Evolutionary conservation across 208 protist genomes (phyloP), one percentile per base, ranked within the genome.

Genomic region (Trypanosoma avium): DNA sequence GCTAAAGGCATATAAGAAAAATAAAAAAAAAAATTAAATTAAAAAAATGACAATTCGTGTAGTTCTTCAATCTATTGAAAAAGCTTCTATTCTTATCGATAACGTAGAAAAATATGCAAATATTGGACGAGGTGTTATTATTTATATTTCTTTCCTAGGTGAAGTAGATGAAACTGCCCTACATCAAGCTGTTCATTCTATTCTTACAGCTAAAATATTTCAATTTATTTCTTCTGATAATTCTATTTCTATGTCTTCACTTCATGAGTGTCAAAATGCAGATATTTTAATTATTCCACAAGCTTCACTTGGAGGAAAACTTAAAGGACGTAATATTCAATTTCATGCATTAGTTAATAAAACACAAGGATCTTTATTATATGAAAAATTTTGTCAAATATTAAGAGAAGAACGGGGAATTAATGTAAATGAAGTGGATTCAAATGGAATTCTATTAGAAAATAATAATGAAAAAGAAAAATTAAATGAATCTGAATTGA

Each of bases 211-310:
- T 19, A 84, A 84, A 57, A 84, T 93, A 33, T 92, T 95, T 61
- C 84, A 82, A 3, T 76, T 88, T 60, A 55, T 88, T 32, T 73
- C 60, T 21, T 70, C 80, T 4, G 75, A 81, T 61, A 72, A 73
- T 30, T 4, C 57, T 12, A 4, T 17, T 19, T 27, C 33, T 19
- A 82, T 82, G 75, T 45, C 75, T 29, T 82, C 72, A 8, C 73
- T 93, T 12, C 65, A 52, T 15, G 77, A 90, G 24, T 70, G 53
- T 61, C 77, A 67, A 0, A 59, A 71, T 17, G 73, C 82, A 50
- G 90, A 96, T 65, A 81, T 94, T 52, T 57, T 94, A 15, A 75
- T 96, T 32, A 80, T 96, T 10, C 90, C 90, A 26, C 90, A 96
- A 61, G 90, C 90, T 9, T 88, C 87, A 8, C 78, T 96, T 17